Percentiles rank a stretch among this genome's conserved stretches.
Evolutionary conservation across 106 monocot species (phyloP).

Genomic region (Iris macrosiphon): DNA sequence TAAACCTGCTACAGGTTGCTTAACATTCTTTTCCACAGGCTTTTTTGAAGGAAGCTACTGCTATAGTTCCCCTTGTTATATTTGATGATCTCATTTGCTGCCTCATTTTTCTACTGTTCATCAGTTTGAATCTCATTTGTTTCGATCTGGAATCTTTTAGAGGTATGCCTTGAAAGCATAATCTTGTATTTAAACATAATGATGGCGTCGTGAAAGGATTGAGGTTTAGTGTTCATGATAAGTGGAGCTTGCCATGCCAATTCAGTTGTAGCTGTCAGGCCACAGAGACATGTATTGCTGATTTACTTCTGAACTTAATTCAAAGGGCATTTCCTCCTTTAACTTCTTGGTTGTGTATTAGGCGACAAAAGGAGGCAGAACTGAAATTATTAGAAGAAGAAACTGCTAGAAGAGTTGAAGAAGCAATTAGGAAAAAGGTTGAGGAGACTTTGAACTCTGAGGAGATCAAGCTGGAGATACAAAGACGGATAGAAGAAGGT

Average conservation of each 20-base stretch:
- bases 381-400: conserved; percentile 93
- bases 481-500: conserved; percentile 71
- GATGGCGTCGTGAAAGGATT: conserved; percentile 17
- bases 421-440: conserved; percentile 87
- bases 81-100: conserved; percentile 91
- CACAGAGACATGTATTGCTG: conserved; percentile 15
- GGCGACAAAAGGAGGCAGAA: conserved; percentile 92
- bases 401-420: conserved; percentile 88
- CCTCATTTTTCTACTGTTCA: conserved; percentile 84
- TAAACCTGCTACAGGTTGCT: conserved; percentile 71
- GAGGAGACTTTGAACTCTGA: conserved; percentile 92
- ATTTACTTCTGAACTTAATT: too few species aligned
- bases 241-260: conserved; percentile 29
- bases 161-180: conserved; percentile 96
- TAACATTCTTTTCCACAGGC: conserved; percentile 88
- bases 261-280: conserved; percentile 25
- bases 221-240: conserved; percentile 24
- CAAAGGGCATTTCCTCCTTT: conserved; percentile 15
- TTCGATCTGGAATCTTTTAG: conserved; percentile 81
- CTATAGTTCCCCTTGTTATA: conserved; percentile 94
- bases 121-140: conserved; percentile 89
- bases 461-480: conserved; percentile 70
- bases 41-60: conserved; percentile 95
- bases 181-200: conserved; percentile 49
- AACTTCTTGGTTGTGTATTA: conserved; percentile 21